Evolutionary conservation across 257 asterid genomes (phyloP).

Genomic region (Osmanthus fragrans): DNA sequence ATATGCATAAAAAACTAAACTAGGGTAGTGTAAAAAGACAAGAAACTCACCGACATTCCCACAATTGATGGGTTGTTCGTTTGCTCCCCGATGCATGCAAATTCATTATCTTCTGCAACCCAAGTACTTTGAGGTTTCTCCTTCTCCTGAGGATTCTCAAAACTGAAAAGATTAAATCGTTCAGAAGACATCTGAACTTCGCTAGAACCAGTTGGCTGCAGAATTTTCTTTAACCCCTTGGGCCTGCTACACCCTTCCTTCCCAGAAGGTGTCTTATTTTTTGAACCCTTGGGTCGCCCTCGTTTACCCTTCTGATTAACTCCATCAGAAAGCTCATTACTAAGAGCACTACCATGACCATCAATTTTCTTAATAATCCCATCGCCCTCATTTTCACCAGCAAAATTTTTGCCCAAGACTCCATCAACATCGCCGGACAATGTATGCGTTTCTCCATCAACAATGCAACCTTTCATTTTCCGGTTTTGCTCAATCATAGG

Average conservation of each 20-base stretch:
- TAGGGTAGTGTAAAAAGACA: neutral
- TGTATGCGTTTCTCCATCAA: conserved; percentile 7
- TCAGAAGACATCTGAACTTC: neutral
- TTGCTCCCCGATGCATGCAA: conserved; percentile 27
- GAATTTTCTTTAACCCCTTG: neutral
- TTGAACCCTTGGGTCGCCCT: conserved; percentile 8
- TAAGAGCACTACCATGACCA: neutral
- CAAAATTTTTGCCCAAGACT: neutral
- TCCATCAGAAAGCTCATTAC: conserved; percentile 12
- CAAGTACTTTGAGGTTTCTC: conserved; percentile 8
- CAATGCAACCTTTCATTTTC: conserved; percentile 2
- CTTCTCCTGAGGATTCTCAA: neutral
- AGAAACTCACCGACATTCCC: conserved; percentile 40
- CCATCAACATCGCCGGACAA: conserved; percentile 1
- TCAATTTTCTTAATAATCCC: conserved; percentile 14
- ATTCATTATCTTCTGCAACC: neutral
- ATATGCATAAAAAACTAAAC: conserved; percentile 15
- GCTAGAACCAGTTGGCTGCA: neutral
- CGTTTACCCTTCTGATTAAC: neutral
- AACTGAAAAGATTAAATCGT: conserved; percentile 2
- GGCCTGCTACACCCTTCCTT: conserved; percentile 7
- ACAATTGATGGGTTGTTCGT: conserved; percentile 18
- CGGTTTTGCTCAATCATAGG: conserved; percentile 7
- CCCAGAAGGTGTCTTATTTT: neutral
- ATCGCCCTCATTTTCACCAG: neutral